These are phyloP conservation scores for Sporothrix curviconia DNA, from an alignment of 2,329 filamentous ascomycete species.

Conservation along the genomic window DNA sequence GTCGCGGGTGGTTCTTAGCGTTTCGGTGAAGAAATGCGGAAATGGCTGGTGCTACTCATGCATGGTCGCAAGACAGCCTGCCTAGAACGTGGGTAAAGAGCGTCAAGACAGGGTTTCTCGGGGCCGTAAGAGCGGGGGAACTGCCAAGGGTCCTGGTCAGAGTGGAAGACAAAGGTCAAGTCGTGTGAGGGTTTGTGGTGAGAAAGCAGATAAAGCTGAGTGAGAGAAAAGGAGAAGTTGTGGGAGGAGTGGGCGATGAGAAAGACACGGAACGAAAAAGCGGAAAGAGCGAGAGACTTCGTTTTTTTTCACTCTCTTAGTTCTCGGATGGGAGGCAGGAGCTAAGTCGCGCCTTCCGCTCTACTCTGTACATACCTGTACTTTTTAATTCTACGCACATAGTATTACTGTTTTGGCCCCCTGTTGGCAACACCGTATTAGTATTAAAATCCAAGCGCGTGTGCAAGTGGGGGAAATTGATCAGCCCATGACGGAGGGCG, in stretches of 20 bases:
- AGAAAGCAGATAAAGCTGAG: not conserved
- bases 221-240: not conserved
- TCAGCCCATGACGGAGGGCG: not conserved
- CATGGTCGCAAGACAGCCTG: constrained; percentile 8
- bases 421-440: too few species aligned
- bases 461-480: constrained; percentile 3
- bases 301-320: not conserved
- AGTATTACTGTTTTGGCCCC: not conserved
- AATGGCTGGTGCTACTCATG: constrained; percentile 6
- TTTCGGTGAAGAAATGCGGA: constrained; percentile 16
- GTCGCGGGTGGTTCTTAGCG: not conserved
- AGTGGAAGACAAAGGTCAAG: not conserved
- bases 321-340: not conserved
- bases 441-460: constrained; percentile 6
- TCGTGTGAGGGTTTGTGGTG: not conserved
- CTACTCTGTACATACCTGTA: too few species aligned
- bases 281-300: not conserved
- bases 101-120: too few species aligned
- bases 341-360: constrained; percentile 6
- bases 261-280: not conserved
- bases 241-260: not conserved
- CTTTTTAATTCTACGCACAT: too few species aligned
- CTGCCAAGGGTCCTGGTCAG: not conserved
- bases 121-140: not conserved
- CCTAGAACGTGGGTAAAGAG: constrained; percentile 8